Evolutionary conservation across 768 basidiomycete genomes (phyloP), one percentile per base, ranked within the genome.

Genomic region (Suillus ampliporus): DNA sequence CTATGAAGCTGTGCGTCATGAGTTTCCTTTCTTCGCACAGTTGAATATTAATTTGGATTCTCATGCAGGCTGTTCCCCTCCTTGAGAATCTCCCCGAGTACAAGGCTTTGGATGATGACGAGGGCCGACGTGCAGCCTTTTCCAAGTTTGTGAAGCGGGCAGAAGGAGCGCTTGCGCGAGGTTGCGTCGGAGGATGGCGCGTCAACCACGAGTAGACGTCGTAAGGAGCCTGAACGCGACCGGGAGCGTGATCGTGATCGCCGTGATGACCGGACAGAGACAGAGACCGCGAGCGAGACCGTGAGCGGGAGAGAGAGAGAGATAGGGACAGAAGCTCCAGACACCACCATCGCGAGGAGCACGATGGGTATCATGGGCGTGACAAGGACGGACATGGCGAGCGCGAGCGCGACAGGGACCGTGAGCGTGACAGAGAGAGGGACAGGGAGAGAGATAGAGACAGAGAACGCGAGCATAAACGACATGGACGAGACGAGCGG

Each of bases 21-120:
- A 4, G 1, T n/a, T 38, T 40, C 9, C 63, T 46, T 21, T 56
- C 26, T 14, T 47, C 34, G 21, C 51, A 38, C 17, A 17, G 17
- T 14, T 44, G 46, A 53, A 46, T 56, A 15, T 64, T 34, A 48
- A 60, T 34, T 56, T 58, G 5, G 53, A 40, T 37, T n/a, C 43
- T 57, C 43, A 48, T 63, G 13, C 61, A 96, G 90, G 85, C 84
- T 61, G 72, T 94, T 5, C 87, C 94, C 1, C 75, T 89, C 17
- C 92, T 98, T 58, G 83, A 94, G 74, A 81, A 94, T 56, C 82
- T 98, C 44, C 83, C 89, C 0, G 96, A 99, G 74, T 99, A 84
- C 76, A 89, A 89, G 68, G 94, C 90, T 19, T 76, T 99, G 17
- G 90, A 94, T 51, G 93, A 94, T 53, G 95, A 95, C n/a, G 92